phyloP scores from a whole-genome alignment of 306 rosid species.

The Citrullus mucosospermus region DNA sequence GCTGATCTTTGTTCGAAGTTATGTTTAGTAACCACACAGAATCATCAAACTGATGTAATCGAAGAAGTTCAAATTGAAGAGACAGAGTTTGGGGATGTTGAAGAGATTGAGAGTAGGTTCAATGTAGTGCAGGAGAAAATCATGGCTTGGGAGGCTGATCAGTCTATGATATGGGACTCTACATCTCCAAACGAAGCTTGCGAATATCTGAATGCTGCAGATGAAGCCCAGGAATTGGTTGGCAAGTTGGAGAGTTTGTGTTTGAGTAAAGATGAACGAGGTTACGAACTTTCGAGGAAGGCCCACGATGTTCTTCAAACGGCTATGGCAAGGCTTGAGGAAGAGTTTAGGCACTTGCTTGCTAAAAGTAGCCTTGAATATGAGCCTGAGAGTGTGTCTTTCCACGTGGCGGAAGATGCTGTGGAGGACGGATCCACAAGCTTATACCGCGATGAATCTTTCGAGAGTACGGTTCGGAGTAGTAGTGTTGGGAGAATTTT shows the following conservation, averaged over 20 bases:
- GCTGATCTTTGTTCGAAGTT: constrained; percentile 59
- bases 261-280: constrained; percentile 35
- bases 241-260: constrained; percentile 40
- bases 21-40: constrained; percentile 25
- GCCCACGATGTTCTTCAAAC: constrained; percentile 72
- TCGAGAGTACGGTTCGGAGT: constrained; percentile 48
- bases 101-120: constrained; percentile 31
- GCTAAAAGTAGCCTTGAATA: constrained; percentile 55
- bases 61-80: constrained; percentile 7
- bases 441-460: constrained; percentile 61
- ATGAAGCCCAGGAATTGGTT: constrained; percentile 41
- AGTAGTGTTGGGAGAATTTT: constrained; percentile 45
- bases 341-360: constrained; percentile 63
- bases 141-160: constrained; percentile 68
- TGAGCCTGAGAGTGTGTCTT: constrained; percentile 63
- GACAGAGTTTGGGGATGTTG: constrained; percentile 8
- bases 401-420: constrained; percentile 61
- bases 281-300: constrained; percentile 27
- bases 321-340: constrained; percentile 79
- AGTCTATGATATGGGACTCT: constrained; percentile 65
- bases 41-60: constrained; percentile 18
- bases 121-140: constrained; percentile 43
- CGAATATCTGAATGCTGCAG: constrained; percentile 52
- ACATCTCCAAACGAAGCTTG: constrained; percentile 40
- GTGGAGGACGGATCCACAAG: constrained; percentile 48